A percentile compares a stretch with the other conserved stretches of the same genome.
Evolutionary conservation across 148 eudicot genomes (phyloP).

Genomic region (Rhododendron simsii): DNA sequence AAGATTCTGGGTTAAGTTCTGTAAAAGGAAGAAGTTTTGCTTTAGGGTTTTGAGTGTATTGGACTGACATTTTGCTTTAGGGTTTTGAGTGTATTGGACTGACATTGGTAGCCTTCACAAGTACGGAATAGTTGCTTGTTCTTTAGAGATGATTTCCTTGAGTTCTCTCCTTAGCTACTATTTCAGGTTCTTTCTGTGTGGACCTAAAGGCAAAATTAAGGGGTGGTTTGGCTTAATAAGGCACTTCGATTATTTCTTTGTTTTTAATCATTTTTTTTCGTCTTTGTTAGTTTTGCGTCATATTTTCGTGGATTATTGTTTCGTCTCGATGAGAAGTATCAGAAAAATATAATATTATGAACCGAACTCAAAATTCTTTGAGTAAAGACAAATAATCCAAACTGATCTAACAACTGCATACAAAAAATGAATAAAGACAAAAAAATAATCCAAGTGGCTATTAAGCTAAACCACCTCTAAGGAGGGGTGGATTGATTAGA

Average conservation of each 20-base stretch:
- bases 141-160: background rate
- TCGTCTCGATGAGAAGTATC: background rate
- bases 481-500: background rate
- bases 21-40: background rate
- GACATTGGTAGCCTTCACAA: background rate
- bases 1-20: background rate
- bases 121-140: background rate
- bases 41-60: background rate
- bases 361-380: background rate
- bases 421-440: no score
- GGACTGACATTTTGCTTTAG: background rate
- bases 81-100: background rate
- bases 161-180: background rate
- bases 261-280: background rate
- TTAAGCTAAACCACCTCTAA: background rate
- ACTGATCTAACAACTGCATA: background rate
- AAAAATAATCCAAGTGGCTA: background rate
- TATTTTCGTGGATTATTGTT: background rate
- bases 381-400: background rate
- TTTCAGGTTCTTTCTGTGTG: background rate
- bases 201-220: background rate
- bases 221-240: no score
- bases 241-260: background rate
- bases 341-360: background rate
- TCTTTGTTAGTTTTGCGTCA: background rate